Evolutionary conservation across 164 flowering plant genomes (phyloP).

Genomic region (Sedum album): DNA sequence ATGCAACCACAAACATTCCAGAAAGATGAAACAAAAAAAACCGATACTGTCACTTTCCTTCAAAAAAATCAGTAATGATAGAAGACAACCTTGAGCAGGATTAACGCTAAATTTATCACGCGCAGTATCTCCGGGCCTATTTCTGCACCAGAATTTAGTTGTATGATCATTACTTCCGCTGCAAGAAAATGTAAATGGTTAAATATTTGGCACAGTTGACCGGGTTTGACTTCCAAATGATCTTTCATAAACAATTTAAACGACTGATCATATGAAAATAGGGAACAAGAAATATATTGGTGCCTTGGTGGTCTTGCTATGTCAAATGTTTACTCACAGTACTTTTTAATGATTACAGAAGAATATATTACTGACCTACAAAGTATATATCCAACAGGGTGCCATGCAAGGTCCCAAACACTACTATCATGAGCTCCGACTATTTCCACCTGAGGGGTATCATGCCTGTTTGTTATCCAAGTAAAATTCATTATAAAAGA

Average conservation of each 20-base stretch:
- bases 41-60: neutral
- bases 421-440: constrained; percentile 83
- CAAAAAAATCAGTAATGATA: neutral
- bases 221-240: neutral
- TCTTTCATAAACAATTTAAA: neutral
- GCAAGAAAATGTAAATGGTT: constrained; percentile 23
- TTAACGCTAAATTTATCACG: constrained; percentile 65
- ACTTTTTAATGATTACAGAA: neutral
- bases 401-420: constrained; percentile 99
- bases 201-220: constrained; percentile 6
- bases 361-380: constrained; percentile 57
- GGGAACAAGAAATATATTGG: too few relatives aligned
- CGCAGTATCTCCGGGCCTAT: constrained; percentile 90
- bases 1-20: neutral
- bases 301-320: too few relatives aligned
- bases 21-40: too few relatives aligned
- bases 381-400: constrained; percentile 92
- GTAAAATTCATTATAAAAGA: neutral
- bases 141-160: constrained; percentile 98
- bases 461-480: constrained; percentile 67
- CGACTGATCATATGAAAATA: too few relatives aligned
- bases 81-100: constrained; percentile 60
- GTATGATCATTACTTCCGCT: constrained; percentile 97
- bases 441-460: constrained; percentile 84
- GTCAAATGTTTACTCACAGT: neutral